These are phyloP conservation scores for Mycena olivaceomarginata DNA, from an alignment of 768 basidiomycete species.

Conservation along the genomic window DNA sequence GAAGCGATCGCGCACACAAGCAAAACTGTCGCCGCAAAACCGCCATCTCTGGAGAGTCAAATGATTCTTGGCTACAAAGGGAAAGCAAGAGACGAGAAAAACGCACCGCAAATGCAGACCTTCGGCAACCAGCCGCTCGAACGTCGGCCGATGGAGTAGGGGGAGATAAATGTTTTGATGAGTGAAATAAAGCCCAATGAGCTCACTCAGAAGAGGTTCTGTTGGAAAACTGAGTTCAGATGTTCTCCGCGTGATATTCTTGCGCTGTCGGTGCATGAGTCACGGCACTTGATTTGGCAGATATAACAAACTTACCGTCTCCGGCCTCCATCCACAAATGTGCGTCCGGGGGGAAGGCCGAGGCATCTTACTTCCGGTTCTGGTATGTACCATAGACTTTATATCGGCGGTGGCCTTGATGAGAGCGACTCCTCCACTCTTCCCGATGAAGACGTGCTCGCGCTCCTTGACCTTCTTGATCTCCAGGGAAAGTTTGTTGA, in stretches of 20 bases:
- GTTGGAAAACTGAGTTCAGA: constrained; percentile 65
- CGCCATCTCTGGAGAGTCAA: neutral
- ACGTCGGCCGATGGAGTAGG: constrained; percentile 83
- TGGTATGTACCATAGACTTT: neutral
- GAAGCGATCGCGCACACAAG: neutral
- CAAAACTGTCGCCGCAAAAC: neutral
- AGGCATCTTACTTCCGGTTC: too few relatives aligned
- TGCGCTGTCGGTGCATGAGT: too few relatives aligned
- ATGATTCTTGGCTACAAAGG: neutral
- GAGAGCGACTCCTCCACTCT: constrained; percentile 1
- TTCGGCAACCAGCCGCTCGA: constrained; percentile 70
- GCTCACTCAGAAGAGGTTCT: constrained; percentile 65
- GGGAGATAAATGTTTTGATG: constrained; percentile 74
- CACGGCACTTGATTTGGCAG: neutral
- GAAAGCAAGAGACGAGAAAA: neutral
- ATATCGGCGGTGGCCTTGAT: constrained; percentile 15
- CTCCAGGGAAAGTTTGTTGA: neutral
- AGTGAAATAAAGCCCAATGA: constrained; percentile 83
- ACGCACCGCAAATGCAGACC: constrained; percentile 64
- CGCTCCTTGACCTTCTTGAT: neutral
- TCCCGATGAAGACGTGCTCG: constrained; percentile 14
- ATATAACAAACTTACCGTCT: neutral
- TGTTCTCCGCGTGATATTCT: neutral
- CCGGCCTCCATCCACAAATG: constrained; percentile 3
- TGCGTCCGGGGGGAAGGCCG: constrained; percentile 3